Percentiles rank a stretch among this genome's conserved stretches.
phyloP scores from a whole-genome alignment of 1,139 yeast species.

The Suhomyces bribrorum region DNA sequence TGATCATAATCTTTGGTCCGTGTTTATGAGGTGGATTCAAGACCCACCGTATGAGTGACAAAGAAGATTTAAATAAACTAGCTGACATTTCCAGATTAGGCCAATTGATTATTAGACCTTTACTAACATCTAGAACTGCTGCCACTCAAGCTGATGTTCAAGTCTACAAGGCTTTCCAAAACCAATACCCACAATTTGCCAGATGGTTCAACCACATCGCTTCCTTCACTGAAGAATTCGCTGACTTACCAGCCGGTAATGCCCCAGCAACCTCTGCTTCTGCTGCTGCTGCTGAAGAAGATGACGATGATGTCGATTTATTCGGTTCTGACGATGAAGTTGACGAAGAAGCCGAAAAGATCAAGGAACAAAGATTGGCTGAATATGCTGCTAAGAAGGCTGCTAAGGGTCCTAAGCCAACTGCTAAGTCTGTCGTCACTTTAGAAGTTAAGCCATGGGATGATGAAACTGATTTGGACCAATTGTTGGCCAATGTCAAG shows the following conservation, averaged over 20 bases:
- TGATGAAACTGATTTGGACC: conserved; percentile 95
- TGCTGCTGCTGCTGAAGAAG: conserved; percentile 64
- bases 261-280: conserved; percentile 51
- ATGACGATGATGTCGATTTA: conserved; percentile 89
- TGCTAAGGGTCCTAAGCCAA: conserved; percentile 94
- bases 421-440: conserved; percentile 97
- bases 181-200: conserved; percentile 88
- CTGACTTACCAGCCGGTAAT: conserved; percentile 76
- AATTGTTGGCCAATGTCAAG: conserved; percentile 84
- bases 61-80: conserved; percentile 52
- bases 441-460: conserved; percentile 99
- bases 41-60: conserved; percentile 93
- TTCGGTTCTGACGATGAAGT: conserved; percentile 96
- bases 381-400: conserved; percentile 98
- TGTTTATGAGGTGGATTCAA: conserved; percentile 92
- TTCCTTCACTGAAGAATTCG: conserved; percentile 84
- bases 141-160: conserved; percentile 96
- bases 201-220: conserved; percentile 99
- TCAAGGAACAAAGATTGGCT: conserved; percentile 96
- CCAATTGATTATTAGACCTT: conserved; percentile 1
- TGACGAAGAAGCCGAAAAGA: conserved; percentile 94
- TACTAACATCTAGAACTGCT: conserved; percentile 57
- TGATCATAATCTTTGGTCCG: conserved; percentile 86
- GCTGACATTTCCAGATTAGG: conserved; percentile 27
- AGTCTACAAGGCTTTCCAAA: conserved; percentile 92